Conservation (phyloP, 805 yeast genomes). For the Metschnikowia lachancei region DNA sequence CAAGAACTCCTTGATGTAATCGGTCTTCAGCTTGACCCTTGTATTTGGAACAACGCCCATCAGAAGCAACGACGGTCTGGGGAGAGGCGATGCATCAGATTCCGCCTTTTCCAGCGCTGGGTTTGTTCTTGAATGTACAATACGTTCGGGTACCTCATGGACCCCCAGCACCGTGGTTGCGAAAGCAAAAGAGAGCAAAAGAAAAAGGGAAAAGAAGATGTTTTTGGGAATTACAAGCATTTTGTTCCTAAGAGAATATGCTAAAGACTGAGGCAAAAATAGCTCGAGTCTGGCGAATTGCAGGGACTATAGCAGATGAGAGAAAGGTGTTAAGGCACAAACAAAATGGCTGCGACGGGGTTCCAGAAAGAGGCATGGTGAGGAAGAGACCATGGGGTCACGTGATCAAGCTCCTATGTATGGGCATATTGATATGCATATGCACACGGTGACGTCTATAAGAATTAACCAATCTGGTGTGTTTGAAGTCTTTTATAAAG, state of each 20-base stretch:
- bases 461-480: too few species aligned
- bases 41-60: constrained; percentile 13
- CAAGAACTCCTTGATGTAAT: constrained; percentile 28
- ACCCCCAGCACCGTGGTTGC: constrained; percentile 15
- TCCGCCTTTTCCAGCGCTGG: background rate
- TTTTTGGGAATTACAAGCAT: background rate
- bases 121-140: constrained; percentile 11
- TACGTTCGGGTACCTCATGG: constrained; percentile 15
- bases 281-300: background rate
- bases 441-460: too few species aligned
- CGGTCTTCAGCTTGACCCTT: constrained; percentile 17
- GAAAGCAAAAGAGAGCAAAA: constrained; percentile 7
- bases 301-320: constrained; percentile 2
- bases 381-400: background rate
- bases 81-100: background rate
- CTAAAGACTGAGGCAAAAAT: background rate
- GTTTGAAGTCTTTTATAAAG: too few species aligned
- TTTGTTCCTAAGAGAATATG: background rate
- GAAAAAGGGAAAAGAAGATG: background rate
- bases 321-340: background rate
- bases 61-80: constrained; percentile 7
- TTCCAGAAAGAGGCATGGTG: background rate
- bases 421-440: too few species aligned
- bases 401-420: too few species aligned
- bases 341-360: constrained; percentile 1